Base-by-base conservation (phyloP, 129 eudicot species). In the Arctium minus region DNA sequence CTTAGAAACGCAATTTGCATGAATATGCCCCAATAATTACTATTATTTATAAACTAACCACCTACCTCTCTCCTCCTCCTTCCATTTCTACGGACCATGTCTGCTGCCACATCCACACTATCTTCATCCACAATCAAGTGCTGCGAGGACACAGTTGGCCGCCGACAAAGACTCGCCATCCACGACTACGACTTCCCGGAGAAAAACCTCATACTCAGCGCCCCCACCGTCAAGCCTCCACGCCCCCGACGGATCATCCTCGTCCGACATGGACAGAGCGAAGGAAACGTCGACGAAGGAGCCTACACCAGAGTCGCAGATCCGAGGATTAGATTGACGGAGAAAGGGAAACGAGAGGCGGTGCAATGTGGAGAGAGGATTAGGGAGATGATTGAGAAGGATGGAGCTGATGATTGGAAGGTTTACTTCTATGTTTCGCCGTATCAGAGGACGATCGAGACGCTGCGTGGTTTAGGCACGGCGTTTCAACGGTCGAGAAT, bases 371-470 rank as follows among this genome's bases (percentile, higher is more conserved):
- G 97, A 12, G 12, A 40, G 39, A 84, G 85, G 32, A 91, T 93
- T 17, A 84, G 89, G 60, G 86, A 81, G 71, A 86, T 93, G 96
- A 91, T 93, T 70, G 89, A 91, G 39, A 85, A 79, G 13, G 96
- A 93, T 68, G 88, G 86, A 40, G 94, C 85, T 1, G 92, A 89
- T 13, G 97, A 93, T 80, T 93, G 94, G 96, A 93, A 88, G 84
- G 94, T 91, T 27, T 93, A 91, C 75, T 93, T 93, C 73, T 93
- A 93, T 48, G 94, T 89, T 31, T 93, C 97, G 6, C 97, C 97
- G 0, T 93, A 93, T 31, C 78, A 75, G 67, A 85, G 96, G 37
- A 81, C 94, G 0, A 86, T 84, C 37, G 91, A 89, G 82, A 93
- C 96, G 0, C 76, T 89, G 3, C 76, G 94, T 0, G 84, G 86